Base-by-base conservation (phyloP, 2,329 filamentous ascomycete genomes). In the Grosmannia penicillata region DNA sequence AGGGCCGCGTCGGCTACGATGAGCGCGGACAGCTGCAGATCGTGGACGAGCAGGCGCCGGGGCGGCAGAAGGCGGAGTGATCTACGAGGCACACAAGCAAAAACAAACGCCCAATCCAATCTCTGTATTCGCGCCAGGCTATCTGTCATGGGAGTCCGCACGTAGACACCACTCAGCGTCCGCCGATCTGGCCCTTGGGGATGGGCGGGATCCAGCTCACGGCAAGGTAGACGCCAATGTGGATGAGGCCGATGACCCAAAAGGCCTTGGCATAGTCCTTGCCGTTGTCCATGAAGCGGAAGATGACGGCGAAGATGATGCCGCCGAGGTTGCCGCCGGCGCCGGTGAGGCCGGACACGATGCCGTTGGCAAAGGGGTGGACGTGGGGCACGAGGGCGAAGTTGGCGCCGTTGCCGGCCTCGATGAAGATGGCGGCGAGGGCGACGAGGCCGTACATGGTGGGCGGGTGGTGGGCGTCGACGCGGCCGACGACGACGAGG, bases 371-470 rank as follows among this genome's bases (percentile, higher is more conserved):
- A 43, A 69, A 70, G 1, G 84, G 83, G 56, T 87, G 81, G 2
- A 93, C 79, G 53, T 94, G 87, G 4, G 86, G 85, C 19, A 94
- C 79, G 6, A 94, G 68, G 0, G 83, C 75, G 57, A 91, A 94
- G 60, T 83, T 91, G 29, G 83, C 77, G 1, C 87, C 87, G 53
- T 94, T 94, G 30, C 77, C 78, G 2, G 81, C 83, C 55, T 93
- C 84, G 31, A 86, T 60, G 62, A 93, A 93, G 53, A 93, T 68
- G 1, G 82, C 83, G 61, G 86, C 70, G 9, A 83, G 70, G 2
- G 78, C 77, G 8, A 93, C 62, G 6, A 94, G 72, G 1, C 82
- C 83, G 40, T 91, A 76, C 67, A 93, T 78, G 3, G 72, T 75
- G 7, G 67, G 58, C 34, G 78, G 56, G 19, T 68, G 52, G 21